Conservation (phyloP, 805 yeast species). For the Zygoascus tannicola region DNA sequence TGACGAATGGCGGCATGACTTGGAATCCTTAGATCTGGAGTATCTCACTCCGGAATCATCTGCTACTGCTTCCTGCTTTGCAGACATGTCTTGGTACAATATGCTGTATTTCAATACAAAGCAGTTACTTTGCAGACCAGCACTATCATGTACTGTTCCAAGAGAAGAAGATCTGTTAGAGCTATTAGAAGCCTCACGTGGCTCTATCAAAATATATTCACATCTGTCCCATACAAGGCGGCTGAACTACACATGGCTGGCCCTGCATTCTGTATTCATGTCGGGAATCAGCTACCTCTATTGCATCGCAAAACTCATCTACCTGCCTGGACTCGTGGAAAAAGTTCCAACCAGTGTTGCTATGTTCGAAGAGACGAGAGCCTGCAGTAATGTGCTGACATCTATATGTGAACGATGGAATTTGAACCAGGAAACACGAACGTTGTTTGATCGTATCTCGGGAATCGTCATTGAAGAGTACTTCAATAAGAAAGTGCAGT, state of each 20-base stretch:
- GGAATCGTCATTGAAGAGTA: background rate
- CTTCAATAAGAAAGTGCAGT: background rate
- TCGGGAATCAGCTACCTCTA: slow-evolving; percentile 7
- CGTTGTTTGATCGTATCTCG: background rate
- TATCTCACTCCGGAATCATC: background rate
- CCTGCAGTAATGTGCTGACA: slow-evolving; percentile 5
- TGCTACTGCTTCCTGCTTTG: background rate
- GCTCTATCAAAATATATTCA: background rate
- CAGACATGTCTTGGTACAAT: slow-evolving; percentile 4
- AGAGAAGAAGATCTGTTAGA: background rate
- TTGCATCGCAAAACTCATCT: background rate
- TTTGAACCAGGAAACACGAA: background rate
- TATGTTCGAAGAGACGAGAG: slow-evolving; percentile 5
- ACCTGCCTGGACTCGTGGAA: background rate
- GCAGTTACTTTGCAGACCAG: slow-evolving; percentile 4
- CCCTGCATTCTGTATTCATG: slow-evolving; percentile 7
- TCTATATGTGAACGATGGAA: slow-evolving; percentile 4
- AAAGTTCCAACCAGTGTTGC: slow-evolving; percentile 3
- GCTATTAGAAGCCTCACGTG: slow-evolving; percentile 1
- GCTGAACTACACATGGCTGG: slow-evolving; percentile 5
- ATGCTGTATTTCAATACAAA: slow-evolving; percentile 1
- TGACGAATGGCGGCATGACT: background rate
- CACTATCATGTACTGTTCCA: background rate
- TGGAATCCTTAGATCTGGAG: background rate
- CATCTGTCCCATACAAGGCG: slow-evolving; percentile 3